Conservation (phyloP, 257 asterid species). For the Solanum chiquidenum region DNA sequence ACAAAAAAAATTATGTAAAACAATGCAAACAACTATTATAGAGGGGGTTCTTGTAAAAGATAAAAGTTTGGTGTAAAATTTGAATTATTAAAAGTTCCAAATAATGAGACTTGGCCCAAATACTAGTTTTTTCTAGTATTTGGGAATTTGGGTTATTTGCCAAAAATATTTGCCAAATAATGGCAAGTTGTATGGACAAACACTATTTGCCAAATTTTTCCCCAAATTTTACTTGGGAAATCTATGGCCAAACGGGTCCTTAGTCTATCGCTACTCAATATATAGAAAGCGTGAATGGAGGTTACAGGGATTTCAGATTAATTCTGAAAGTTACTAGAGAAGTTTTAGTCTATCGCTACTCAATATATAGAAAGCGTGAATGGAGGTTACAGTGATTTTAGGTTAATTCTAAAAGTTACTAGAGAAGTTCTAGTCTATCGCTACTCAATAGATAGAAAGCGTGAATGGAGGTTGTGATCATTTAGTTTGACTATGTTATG, state of each 20-base stretch:
- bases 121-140: background rate
- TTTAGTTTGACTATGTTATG: background rate
- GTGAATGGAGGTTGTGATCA: background rate
- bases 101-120: background rate
- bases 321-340: background rate
- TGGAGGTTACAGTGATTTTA: background rate
- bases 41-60: background rate
- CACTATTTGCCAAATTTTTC: background rate
- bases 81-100: background rate
- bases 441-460: background rate
- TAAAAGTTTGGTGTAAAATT: background rate
- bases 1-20: background rate
- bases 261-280: background rate
- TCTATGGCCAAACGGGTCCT: background rate
- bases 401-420: background rate
- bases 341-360: background rate
- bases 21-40: background rate
- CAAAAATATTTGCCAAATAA: too few relatives aligned
- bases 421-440: background rate
- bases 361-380: background rate
- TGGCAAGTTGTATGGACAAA: background rate
- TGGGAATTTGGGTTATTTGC: background rate
- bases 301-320: background rate
- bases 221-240: background rate
- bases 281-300: background rate